Conservation (phyloP, 1,139 yeast species). For the Geotrichum klebahnii region DNA sequence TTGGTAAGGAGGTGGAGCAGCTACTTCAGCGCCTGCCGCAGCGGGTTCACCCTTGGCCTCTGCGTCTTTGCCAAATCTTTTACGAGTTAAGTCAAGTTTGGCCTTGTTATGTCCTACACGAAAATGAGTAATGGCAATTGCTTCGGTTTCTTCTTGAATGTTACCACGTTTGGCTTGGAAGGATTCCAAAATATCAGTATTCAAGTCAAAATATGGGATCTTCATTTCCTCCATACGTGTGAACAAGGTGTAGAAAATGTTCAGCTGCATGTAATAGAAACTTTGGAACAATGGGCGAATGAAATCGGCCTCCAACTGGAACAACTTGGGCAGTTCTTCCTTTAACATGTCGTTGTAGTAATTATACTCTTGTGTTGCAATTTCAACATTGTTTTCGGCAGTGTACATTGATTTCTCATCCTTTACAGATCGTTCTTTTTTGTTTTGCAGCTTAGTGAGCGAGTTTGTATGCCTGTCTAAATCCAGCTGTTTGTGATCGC, state of each 20-base stretch:
- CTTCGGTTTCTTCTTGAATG: conserved; percentile 82
- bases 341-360: conserved; percentile 93
- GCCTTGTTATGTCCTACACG: conserved; percentile 81
- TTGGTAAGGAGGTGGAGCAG: conserved; percentile 35
- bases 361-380: conserved; percentile 93
- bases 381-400: conserved; percentile 82
- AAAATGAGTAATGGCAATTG: conserved; percentile 82
- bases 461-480: conserved; percentile 77
- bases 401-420: conserved; percentile 87
- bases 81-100: conserved; percentile 76
- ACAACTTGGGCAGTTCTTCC: conserved; percentile 79
- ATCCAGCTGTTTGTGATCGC: conserved; percentile 93
- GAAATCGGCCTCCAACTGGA: conserved; percentile 83
- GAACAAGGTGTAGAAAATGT: conserved; percentile 88
- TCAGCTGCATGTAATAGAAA: conserved; percentile 94
- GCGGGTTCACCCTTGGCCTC: conserved; percentile 40
- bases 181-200: conserved; percentile 72
- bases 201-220: conserved; percentile 88
- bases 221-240: conserved; percentile 91
- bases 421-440: conserved; percentile 76
- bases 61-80: conserved; percentile 58
- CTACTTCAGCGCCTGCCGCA: conserved; percentile 27
- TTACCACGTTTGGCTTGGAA: conserved; percentile 80
- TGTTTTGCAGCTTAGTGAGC: conserved; percentile 67
- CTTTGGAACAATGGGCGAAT: conserved; percentile 90